Base-by-base conservation (phyloP, 768 basidiomycete genomes). In the Phlebiopsis gigantea region DNA sequence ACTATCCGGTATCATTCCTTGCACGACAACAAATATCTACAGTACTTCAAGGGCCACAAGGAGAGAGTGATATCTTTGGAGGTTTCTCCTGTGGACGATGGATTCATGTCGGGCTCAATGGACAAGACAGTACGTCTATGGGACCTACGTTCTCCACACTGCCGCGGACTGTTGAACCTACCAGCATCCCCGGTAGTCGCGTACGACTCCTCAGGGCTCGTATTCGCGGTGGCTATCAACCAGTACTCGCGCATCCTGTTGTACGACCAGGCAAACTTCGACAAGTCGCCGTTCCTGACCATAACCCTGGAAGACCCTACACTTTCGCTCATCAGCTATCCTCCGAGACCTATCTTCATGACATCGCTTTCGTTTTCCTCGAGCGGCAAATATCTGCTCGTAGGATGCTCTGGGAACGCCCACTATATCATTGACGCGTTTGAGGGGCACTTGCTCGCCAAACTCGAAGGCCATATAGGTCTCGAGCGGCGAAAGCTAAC, bases 41-140 rank as follows among this genome's bases (percentile, higher is more conserved):
- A 88, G 61, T 99, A 99, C 74, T 98, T 97, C 78, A 88, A 84
- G 65, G 97, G 97, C 0, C 97, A 99, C 75, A 93, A 85, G 62
- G 88, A 80, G 31, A 81, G 86, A 56, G 97, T 99, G 2, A 80
- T 90, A 30, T 96, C 95, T 0, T 75, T 99, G 10, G 89, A 95
- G 68, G 84, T 98, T 56, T 93, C 90, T 0, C 97, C 97, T 0
- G 79, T 88, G 1, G 91, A 98, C 66, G 95, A 98, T 65, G 89
- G 89, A 0, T 98, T 99, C 75, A 88, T 99, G 80, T 97, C 96
- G 10, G 90, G 86, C 1, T 91, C 95, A 0, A 75, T 91, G 68
- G 97, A 99, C 75, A 91, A 88, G 65, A 98, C 94, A 1, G 95
- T 98, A 19, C 84, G 96, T 25, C 73, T 98, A 17, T 99, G 97